Evolutionary conservation across 805 yeast species (phyloP), one percentile per base, ranked within the genome.

Genomic region (Wickerhamomyces sydowiorum): DNA sequence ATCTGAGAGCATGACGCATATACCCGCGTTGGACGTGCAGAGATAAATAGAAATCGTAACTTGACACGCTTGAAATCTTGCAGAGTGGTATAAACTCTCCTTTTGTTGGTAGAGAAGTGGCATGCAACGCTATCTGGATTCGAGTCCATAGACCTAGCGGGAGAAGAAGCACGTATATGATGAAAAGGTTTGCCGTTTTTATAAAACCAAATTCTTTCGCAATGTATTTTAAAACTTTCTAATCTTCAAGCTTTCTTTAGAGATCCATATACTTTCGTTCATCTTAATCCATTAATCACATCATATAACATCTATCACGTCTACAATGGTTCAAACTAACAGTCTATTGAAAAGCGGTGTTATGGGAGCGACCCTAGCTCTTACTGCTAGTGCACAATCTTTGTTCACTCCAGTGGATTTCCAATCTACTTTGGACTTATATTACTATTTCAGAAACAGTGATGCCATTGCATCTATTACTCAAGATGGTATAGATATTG

Each of bases 401-500:
- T 37, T 47, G 18, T 31, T 44, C 6, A 45, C 49, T 2, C 50
- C 55, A 23, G 37, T 56, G 21, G 34, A 37, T 18, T 54, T 43
- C 35, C 43, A 44, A 9, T 31, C 43, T 13, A 42, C 56, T 1
- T 32, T 56, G 6, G 51, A 46, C 4, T 28, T 48, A 7, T 43
- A 43, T 39, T 56, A 50, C 43, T 53, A 50, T 45, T 54, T 56
- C 43, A 42, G 45, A 38, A 31, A n/a, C 12, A 49, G 52, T 20
- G 30, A 36, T 14, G 56, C 48, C 15, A 22, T 41, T 14, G 46
- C 49, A 19, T 19, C 27, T 9, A 17, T n/a, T n/a, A n/a, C n/a
- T n/a, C n/a, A n/a, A n/a, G n/a, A n/a, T n/a, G 17, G 18, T n/a
- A 7, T 18, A 28, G 30, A 28, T 14, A 9, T n/a, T n/a, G 15